Conservation (phyloP, 2,329 filamentous ascomycete genomes). For the Furcasterigmium sp. region DNA sequence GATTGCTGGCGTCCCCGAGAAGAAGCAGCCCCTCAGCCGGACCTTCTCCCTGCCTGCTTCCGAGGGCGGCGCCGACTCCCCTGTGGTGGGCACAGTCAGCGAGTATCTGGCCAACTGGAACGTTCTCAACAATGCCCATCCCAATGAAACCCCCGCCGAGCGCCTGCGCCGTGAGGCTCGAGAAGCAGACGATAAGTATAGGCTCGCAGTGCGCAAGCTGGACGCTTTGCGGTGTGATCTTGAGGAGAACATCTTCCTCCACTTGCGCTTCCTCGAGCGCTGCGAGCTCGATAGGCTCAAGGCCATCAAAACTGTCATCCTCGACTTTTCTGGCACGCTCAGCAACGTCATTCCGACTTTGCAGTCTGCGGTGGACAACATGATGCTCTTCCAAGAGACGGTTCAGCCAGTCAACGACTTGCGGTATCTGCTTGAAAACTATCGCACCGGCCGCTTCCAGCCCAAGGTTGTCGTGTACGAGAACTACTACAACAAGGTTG, state of each 20-base stretch:
- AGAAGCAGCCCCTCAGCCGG: slow-evolving; percentile 67
- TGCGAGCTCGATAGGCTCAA: slow-evolving; percentile 95
- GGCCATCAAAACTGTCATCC: slow-evolving; percentile 95
- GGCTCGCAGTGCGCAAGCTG: slow-evolving; percentile 75
- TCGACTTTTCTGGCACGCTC: slow-evolving; percentile 95
- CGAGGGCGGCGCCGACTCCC: slow-evolving; percentile 59
- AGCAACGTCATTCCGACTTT: slow-evolving; percentile 96
- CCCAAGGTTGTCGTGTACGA: slow-evolving; percentile 92
- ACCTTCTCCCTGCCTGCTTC: slow-evolving; percentile 67
- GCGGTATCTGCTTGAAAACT: slow-evolving; percentile 92
- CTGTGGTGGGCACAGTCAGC: slow-evolving; percentile 73
- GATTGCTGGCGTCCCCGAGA: slow-evolving; percentile 80
- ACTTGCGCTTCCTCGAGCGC: slow-evolving; percentile 93
- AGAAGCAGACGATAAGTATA: slow-evolving; percentile 93
- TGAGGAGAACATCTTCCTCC: slow-evolving; percentile 91
- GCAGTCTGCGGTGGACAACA: slow-evolving; percentile 93
- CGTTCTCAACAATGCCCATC: slow-evolving; percentile 79
- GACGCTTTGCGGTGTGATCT: slow-evolving; percentile 88
- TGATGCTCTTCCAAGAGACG: slow-evolving; percentile 99
- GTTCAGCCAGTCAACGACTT: slow-evolving; percentile 90
- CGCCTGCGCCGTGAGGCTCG: slow-evolving; percentile 81
- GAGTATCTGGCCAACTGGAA: slow-evolving; percentile 94
- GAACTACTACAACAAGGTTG: slow-evolving; percentile 98
- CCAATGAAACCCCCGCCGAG: slow-evolving; percentile 89
- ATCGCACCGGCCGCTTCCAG: slow-evolving; percentile 87